Base-by-base conservation (phyloP, 164 flowering plant species). In the Aristolochia fimbriata region DNA sequence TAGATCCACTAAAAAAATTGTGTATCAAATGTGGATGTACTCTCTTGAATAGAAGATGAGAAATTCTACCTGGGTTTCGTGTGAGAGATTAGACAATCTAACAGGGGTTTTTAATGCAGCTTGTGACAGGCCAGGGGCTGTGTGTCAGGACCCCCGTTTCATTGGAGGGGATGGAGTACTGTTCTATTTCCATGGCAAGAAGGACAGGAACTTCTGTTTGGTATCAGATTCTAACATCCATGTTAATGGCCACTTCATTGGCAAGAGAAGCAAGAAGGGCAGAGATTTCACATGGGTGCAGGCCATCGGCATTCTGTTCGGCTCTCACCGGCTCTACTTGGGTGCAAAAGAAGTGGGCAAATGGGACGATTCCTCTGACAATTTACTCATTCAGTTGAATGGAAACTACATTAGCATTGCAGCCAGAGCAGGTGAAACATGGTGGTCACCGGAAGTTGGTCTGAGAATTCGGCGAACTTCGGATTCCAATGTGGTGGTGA, bases 361-460 rank as follows among this genome's bases (percentile, higher is more conserved):
- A 2, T 87, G 90, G 88, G 80, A 78, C 15, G 76, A 83, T 48
- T 37, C 81, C 47, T 19, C 55, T 6, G 84, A 86, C 65, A 77
- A 74, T 30, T 70, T 84, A 8, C 33, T 70, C 53, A 62, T 86
- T 13, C 5, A 70, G 51, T 65, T 79, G 33, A 76, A 84, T 53
- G 78, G 75, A 2, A 63, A 76, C 20, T 71, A 74, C 27, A 63
- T 84, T 43, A 15, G 11, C 61, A 73, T 81, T 17, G 76, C 69
- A 0, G 58, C 68, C 0, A 9, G 15, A 7, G 78, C 77, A 56
- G 82, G 83, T 17, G 65, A 77, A 57, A 61, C 15, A 30, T 80
- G 83, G 83, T 45, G 57, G 23, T 62, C 81, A 14, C 19, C 51
- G 3, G 19, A 51, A 0, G 31, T 64, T 0, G 53, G 75, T 43